Percentiles rank a stretch among this genome's conserved stretches.
Conservation (phyloP, 345 rosid genomes). For the Acer negundo region DNA sequence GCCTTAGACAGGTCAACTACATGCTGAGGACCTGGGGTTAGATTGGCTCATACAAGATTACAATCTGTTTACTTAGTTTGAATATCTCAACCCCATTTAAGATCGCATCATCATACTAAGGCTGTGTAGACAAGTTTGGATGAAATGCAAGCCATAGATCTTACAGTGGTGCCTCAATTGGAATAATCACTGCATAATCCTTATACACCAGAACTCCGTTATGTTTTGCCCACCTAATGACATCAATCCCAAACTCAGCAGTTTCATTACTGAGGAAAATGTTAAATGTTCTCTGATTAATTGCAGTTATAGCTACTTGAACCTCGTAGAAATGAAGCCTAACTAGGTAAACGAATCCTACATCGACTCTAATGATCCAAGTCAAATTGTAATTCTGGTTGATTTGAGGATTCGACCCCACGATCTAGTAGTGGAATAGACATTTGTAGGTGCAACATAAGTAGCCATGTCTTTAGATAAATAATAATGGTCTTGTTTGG, state of each 20-base stretch:
- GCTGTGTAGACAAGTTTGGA: slow-evolving; percentile 42
- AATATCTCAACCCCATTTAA: slow-evolving; percentile 88
- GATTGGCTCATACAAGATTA: slow-evolving; percentile 37
- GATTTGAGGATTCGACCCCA: slow-evolving; percentile 60
- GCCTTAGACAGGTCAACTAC: slow-evolving; percentile 37
- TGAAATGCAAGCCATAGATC: slow-evolving; percentile 83
- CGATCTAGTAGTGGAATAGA: slow-evolving; percentile 74
- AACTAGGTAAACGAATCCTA: slow-evolving; percentile 74
- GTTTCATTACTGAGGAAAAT: slow-evolving; percentile 71
- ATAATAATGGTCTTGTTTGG: slow-evolving; percentile 30
- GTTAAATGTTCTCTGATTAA: slow-evolving; percentile 66
- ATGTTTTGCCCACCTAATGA: slow-evolving; percentile 39
- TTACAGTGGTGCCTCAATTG: slow-evolving; percentile 51
- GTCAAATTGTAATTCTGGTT: slow-evolving; percentile 69
- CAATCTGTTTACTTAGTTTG: slow-evolving; percentile 50
- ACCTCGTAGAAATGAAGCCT: slow-evolving; percentile 96
- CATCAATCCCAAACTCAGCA: slow-evolving; percentile 52
- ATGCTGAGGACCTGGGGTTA: slow-evolving; percentile 63
- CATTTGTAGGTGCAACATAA: slow-evolving; percentile 63
- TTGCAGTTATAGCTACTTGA: slow-evolving; percentile 29
- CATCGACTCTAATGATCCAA: slow-evolving; percentile 79
- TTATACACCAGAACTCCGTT: slow-evolving; percentile 45
- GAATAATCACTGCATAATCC: slow-evolving; percentile 59
- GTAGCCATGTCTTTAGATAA: slow-evolving; percentile 52
- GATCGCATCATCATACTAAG: slow-evolving; percentile 60